Conservation (phyloP, 805 yeast genomes). For the Torulaspora quercuum region DNA sequence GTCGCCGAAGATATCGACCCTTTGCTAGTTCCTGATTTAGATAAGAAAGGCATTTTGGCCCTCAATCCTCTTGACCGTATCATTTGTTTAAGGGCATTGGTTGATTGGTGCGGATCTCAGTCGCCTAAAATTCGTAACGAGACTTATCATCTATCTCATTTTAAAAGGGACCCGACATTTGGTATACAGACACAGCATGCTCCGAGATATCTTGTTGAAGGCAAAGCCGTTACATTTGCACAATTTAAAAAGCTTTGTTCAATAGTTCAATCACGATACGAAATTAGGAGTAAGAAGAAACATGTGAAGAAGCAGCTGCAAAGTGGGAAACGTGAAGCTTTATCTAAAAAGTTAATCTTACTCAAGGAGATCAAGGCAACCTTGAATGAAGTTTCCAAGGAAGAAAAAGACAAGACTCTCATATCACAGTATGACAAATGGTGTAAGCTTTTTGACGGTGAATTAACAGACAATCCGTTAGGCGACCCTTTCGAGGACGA, state of each 20-base stretch:
- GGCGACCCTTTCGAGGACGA: constrained; percentile 31
- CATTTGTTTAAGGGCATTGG: constrained; percentile 24
- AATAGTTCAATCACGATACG: constrained; percentile 24
- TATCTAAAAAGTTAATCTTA: constrained; percentile 22
- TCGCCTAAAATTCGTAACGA: constrained; percentile 31
- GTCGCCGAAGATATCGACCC: constrained; percentile 28
- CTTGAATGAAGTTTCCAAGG: constrained; percentile 15
- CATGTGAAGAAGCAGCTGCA: constrained; percentile 26
- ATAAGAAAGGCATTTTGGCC: constrained; percentile 26
- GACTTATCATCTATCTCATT: constrained; percentile 27
- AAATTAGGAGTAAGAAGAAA: constrained; percentile 26
- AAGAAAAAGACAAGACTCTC: constrained; percentile 15
- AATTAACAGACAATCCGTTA: constrained; percentile 29
- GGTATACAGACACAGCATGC: constrained; percentile 30
- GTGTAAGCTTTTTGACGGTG: constrained; percentile 26
- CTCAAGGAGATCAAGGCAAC: constrained; percentile 23
- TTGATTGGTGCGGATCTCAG: constrained; percentile 28
- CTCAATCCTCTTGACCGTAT: constrained; percentile 29
- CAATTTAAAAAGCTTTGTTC: constrained; percentile 28
- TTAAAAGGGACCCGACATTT: constrained; percentile 29
- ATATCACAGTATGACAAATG: constrained; percentile 28
- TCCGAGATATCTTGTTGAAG: constrained; percentile 27
- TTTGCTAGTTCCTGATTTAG: constrained; percentile 23
- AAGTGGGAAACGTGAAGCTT: constrained; percentile 25
- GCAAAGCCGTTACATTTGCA: constrained; percentile 22